Conservation (phyloP, 768 basidiomycete species). For the Clavaria fumosa region DNA sequence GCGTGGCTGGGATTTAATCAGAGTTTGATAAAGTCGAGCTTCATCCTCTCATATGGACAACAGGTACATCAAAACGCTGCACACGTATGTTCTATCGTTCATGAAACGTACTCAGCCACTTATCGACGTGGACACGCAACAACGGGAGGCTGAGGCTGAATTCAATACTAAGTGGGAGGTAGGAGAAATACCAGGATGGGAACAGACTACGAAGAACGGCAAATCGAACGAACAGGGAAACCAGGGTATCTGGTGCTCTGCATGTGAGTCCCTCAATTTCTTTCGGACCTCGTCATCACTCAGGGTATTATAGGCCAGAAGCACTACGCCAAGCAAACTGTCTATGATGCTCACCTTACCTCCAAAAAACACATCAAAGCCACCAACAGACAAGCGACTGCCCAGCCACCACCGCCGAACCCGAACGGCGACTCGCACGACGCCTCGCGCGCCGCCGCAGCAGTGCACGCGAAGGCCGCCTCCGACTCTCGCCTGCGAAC, state of each 20-base stretch:
- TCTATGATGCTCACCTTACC: constrained; percentile 89
- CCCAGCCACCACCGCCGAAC: constrained; percentile 31
- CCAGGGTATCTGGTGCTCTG: constrained; percentile 80
- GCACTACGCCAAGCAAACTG: constrained; percentile 90
- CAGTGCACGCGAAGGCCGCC: constrained; percentile 20
- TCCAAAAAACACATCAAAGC: constrained; percentile 96
- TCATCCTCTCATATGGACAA: constrained; percentile 3
- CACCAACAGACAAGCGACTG: constrained; percentile 50
- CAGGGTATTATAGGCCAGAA: constrained; percentile 61
- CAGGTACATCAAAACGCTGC: constrained; percentile 75
- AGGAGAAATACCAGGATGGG: constrained; percentile 67
- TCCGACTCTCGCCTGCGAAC: constrained; percentile 38
- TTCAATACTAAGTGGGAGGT: constrained; percentile 75
- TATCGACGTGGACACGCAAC: constrained; percentile 54
- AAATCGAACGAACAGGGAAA: constrained; percentile 32
- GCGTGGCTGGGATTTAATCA: constrained; percentile 17
- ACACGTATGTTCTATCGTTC: constrained; percentile 78
- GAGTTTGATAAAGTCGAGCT: constrained; percentile 6
- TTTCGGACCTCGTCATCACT: constrained; percentile 6
- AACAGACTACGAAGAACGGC: constrained; percentile 29
- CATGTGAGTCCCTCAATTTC: constrained; percentile 44
- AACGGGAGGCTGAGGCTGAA: constrained; percentile 45
- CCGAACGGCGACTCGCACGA: constrained; percentile 37
- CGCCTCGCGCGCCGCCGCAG: constrained; percentile 16
- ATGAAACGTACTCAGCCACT: constrained; percentile 74